Conservation (phyloP, 2,329 filamentous ascomycete species). For the Cercospora nicotianae region DNA sequence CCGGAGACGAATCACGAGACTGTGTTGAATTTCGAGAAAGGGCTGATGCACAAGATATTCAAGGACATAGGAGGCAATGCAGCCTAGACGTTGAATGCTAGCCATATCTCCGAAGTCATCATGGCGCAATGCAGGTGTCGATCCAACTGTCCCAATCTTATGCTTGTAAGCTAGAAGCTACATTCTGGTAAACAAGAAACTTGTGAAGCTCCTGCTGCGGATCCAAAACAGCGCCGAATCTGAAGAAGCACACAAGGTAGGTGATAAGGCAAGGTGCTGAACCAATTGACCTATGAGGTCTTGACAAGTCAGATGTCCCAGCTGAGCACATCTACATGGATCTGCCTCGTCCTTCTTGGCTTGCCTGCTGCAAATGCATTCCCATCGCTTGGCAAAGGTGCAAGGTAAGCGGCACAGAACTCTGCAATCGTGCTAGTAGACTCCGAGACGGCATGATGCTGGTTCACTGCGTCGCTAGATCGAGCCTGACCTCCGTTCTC, state of each 20-base stretch:
- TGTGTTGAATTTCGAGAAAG: conserved; percentile 30
- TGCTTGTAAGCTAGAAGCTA: not conserved
- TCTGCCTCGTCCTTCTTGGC: not conserved
- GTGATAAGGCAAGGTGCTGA: not conserved
- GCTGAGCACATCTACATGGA: conserved; percentile 2
- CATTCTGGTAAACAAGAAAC: not conserved
- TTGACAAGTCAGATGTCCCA: conserved; percentile 7
- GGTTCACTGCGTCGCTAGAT: not conserved
- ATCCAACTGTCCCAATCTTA: not conserved
- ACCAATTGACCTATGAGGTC: not conserved
- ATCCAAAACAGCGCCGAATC: not conserved
- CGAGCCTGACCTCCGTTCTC: not conserved
- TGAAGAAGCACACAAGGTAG: not conserved
- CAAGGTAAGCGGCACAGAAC: conserved; percentile 11
- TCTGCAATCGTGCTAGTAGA: conserved; percentile 1
- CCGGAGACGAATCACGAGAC: conserved; percentile 46
- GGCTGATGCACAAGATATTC: conserved; percentile 29
- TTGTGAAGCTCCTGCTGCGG: not conserved
- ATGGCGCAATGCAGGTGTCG: not conserved
- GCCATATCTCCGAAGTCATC: not conserved
- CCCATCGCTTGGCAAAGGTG: not conserved
- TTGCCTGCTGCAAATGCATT: conserved; percentile 9
- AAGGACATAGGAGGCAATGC: conserved; percentile 17
- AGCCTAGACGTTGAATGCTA: not conserved
- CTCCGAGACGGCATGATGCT: not conserved